These are phyloP conservation scores for Dothidotthia symphoricarpi DNA, from an alignment of 2,329 filamentous ascomycete genomes.

Conservation along the genomic window DNA sequence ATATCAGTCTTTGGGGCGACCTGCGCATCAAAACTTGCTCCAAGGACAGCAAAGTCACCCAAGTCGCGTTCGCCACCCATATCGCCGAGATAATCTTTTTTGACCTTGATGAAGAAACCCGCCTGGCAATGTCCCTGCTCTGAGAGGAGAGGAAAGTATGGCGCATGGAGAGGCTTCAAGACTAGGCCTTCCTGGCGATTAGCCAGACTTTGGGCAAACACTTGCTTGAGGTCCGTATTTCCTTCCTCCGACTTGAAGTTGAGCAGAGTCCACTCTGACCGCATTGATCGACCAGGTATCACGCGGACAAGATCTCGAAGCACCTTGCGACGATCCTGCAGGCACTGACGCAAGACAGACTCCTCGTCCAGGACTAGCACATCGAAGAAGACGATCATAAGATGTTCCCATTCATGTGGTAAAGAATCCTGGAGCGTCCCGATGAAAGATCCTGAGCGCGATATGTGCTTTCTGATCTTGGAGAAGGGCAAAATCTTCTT, in stretches of 20 bases:
- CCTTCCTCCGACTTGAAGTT: slow-evolving; percentile 55
- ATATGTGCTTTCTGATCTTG: slow-evolving; percentile 77
- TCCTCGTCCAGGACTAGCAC: slow-evolving; percentile 58
- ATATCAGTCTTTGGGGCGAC: slow-evolving; percentile 59
- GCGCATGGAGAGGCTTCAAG: slow-evolving; percentile 70
- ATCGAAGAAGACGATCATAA: slow-evolving; percentile 63
- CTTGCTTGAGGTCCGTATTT: slow-evolving; percentile 34
- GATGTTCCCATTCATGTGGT: slow-evolving; percentile 54
- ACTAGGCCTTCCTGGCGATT: slow-evolving; percentile 74
- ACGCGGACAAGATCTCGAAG: slow-evolving; percentile 57
- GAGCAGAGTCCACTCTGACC: slow-evolving; percentile 66
- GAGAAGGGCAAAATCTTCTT: slow-evolving; percentile 71
- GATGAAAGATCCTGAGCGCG: slow-evolving; percentile 68
- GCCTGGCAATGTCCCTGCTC: slow-evolving; percentile 24
- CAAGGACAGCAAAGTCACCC: slow-evolving; percentile 78
- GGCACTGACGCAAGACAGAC: slow-evolving; percentile 51
- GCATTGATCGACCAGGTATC: slow-evolving; percentile 62
- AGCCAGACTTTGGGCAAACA: slow-evolving; percentile 66
- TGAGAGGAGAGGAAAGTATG: slow-evolving; percentile 61
- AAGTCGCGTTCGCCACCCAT: slow-evolving; percentile 66
- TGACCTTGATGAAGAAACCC: slow-evolving; percentile 72
- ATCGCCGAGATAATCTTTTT: slow-evolving; percentile 80
- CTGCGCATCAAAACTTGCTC: slow-evolving; percentile 67
- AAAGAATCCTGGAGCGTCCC: slow-evolving; percentile 68
- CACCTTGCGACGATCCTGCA: slow-evolving; percentile 60